Conservation (phyloP, 176 grass and related monocot genomes). For the Zoysia pacifica region DNA sequence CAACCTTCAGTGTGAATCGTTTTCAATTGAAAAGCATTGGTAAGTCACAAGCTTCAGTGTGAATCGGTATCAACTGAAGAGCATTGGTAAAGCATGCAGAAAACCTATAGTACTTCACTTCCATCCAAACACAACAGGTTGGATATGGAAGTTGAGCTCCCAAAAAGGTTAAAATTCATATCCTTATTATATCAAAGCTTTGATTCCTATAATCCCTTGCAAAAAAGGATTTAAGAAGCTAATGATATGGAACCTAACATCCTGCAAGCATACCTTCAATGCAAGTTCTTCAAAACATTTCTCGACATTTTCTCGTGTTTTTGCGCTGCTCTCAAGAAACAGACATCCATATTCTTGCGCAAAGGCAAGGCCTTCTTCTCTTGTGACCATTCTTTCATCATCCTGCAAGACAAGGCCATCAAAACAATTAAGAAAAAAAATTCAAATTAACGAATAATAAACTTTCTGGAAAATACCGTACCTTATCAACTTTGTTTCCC, state of each 20-base stretch:
- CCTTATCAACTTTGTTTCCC: constrained; percentile 99
- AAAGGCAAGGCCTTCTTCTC: constrained; percentile 87
- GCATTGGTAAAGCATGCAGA: not conserved
- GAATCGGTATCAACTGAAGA: not conserved
- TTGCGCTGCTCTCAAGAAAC: constrained; percentile 93
- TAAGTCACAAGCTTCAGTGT: not conserved
- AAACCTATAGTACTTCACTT: not conserved
- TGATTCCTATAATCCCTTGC: not conserved
- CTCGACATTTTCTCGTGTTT: constrained; percentile 82
- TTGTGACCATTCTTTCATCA: constrained; percentile 75
- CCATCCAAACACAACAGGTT: not conserved
- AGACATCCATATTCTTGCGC: constrained; percentile 78
- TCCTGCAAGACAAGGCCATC: constrained; percentile 52
- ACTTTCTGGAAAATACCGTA: constrained; percentile 33
- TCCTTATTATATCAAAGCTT: not conserved
- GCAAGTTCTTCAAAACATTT: constrained; percentile 96
- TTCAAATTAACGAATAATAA: not conserved
- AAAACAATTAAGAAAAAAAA: not conserved
- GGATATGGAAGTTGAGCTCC: not conserved
- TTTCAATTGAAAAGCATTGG: not conserved
- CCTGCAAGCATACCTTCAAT: constrained; percentile 66
- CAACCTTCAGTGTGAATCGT: not conserved
- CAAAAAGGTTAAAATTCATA: not conserved
- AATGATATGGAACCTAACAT: constrained; percentile 2
- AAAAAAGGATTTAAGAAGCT: not conserved